phyloP scores from a whole-genome alignment of 768 basidiomycete species.

The Cystofilobasidium ferigula region DNA sequence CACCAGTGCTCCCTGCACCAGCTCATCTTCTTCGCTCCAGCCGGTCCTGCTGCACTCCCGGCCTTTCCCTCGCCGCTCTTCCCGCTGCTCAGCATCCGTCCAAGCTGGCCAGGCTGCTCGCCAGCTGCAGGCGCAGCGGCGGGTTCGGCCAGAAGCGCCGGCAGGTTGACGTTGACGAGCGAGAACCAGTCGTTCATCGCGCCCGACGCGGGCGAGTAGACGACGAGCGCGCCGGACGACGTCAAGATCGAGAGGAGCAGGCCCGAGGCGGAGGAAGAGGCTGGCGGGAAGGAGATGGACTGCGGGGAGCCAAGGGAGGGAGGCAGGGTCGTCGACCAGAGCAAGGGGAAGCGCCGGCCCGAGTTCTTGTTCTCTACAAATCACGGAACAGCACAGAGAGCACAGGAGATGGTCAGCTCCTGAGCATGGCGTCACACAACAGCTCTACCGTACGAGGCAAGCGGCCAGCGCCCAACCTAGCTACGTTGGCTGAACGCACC shows the following conservation, averaged over 20 bases:
- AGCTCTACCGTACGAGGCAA: too few species aligned
- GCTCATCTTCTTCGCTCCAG: slow-evolving; percentile 43
- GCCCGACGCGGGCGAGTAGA: background rate
- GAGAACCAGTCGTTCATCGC: background rate
- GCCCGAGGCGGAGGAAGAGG: background rate
- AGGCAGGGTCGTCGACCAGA: background rate
- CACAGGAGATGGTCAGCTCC: background rate
- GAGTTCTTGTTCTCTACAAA: background rate
- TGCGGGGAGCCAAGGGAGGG: background rate
- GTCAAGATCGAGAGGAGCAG: background rate
- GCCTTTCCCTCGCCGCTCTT: too few species aligned
- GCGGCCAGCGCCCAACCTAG: too few species aligned
- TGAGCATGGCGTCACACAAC: background rate
- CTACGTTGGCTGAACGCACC: background rate
- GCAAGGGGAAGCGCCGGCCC: background rate
- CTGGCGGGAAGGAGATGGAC: background rate
- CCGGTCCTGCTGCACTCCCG: slow-evolving; percentile 39
- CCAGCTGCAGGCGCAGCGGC: background rate
- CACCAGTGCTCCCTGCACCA: slow-evolving; percentile 97
- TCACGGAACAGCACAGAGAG: background rate
- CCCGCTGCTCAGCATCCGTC: too few species aligned
- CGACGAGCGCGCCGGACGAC: background rate
- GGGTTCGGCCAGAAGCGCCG: background rate
- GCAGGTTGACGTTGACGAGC: background rate
- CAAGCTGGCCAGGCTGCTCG: too few species aligned